Evolutionary conservation across 805 yeast genomes (phyloP), one percentile per base, ranked within the genome.

Genomic region (Metschnikowia chrysomelidarum): DNA sequence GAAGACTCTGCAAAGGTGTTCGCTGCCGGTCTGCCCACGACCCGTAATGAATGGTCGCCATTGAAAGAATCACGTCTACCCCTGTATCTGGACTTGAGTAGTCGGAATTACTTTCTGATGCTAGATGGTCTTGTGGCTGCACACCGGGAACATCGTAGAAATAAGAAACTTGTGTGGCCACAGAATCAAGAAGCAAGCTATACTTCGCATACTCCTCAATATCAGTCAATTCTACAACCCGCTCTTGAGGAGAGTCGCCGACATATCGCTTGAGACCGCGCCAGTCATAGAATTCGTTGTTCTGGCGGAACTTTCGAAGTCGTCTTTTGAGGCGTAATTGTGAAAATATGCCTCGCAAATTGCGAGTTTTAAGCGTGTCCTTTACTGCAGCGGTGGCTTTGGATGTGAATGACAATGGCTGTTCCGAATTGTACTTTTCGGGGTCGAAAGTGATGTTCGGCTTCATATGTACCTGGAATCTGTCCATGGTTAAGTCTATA

Each of bases 1-100:
- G 62, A 60, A 80, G 62, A 11, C 67, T 60, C 38, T 82, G 88
- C 7, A 89, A 50, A 2, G 79, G 73, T 2, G 68, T 69, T 12
- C 95, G 57, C 56, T 93, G 95, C 23, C 91, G 76, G 40, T 93
- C 95, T 0, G 96, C 85, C 96, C 97, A 91, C 0, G 98, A 95
- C 0, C 98, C 98, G 53, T 87, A 89, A 47, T 82, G 82, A 1
- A 87, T 61, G 0, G 85, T 79, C 0, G 87, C 78, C 36, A 75
- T 72, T 2, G 73, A 67, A 2, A 87, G 44, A 10, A 67, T 67
- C 7, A 89, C 33, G 34, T 82, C 82, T 6, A 82, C 47, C 0
- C 89, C 89, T 53, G 54, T 60, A 27, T 59, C 59, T 0, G 72
- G 72, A 9, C 20, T 24, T 10, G 24, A 14, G 52, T 31, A 0